Evolutionary conservation across 1,284 basidiomycete species (phyloP).

Genomic region (Sporisorium sorghi): DNA sequence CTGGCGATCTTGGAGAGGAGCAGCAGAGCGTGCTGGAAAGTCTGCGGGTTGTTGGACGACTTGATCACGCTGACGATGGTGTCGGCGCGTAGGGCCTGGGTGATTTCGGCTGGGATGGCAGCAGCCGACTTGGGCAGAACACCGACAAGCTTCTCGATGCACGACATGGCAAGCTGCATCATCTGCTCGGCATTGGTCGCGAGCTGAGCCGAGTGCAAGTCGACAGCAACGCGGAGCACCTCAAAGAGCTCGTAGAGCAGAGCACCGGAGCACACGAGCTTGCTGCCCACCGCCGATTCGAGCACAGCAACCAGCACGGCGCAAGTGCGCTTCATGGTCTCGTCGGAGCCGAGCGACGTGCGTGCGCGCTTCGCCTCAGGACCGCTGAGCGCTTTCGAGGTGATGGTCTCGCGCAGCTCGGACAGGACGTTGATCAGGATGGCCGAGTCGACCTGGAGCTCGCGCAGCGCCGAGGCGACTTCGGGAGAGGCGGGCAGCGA

Average conservation of each 20-base stretch:
- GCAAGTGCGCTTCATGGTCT: constrained; percentile 44
- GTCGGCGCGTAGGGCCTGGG: constrained; percentile 58
- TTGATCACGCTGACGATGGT: constrained; percentile 66
- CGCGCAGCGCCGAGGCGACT: constrained; percentile 42
- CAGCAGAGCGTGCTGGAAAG: constrained; percentile 91
- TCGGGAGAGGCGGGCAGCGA: constrained; percentile 39
- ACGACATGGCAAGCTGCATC: constrained; percentile 83
- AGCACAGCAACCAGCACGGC: constrained; percentile 72
- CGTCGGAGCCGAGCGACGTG: constrained; percentile 42
- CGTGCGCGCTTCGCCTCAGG: constrained; percentile 57
- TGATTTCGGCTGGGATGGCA: constrained; percentile 47
- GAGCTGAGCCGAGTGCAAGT: constrained; percentile 71
- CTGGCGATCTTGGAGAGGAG: constrained; percentile 86
- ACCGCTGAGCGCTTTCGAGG: constrained; percentile 72
- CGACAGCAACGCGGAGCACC: constrained; percentile 78
- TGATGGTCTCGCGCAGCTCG: constrained; percentile 72
- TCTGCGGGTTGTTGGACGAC: constrained; percentile 86
- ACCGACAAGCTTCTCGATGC: constrained; percentile 76
- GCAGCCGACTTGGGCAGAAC: constrained; percentile 69
- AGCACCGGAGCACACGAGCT: constrained; percentile 78
- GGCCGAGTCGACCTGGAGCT: constrained; percentile 64
- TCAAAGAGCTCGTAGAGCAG: constrained; percentile 81
- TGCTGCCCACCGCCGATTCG: constrained; percentile 78
- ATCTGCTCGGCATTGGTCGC: constrained; percentile 85
- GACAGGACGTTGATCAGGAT: constrained; percentile 77